Conservation (phyloP, 1,139 yeast species). For the Taphrina sp. region DNA sequence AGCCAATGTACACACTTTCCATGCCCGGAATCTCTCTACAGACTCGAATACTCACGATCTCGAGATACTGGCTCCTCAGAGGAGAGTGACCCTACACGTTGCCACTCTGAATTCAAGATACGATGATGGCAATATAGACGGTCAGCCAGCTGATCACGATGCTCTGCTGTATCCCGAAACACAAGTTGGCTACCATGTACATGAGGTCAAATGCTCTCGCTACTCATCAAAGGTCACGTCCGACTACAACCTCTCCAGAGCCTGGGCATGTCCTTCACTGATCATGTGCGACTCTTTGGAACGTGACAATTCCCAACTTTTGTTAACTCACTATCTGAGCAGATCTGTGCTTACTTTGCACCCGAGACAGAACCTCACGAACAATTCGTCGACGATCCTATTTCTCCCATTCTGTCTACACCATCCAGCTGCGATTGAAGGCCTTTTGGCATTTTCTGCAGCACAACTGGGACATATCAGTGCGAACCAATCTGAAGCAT, state of each 20-base stretch:
- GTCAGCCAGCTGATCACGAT: background rate
- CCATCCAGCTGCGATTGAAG: slow-evolving; percentile 19
- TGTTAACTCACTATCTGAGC: slow-evolving; percentile 15
- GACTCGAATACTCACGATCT: background rate
- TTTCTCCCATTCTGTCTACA: slow-evolving; percentile 17
- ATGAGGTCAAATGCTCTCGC: background rate
- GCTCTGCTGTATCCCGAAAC: background rate
- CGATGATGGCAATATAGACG: too few species aligned
- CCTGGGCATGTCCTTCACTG: background rate
- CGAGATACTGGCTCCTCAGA: background rate
- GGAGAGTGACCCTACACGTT: too few species aligned
- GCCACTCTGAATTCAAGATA: too few species aligned
- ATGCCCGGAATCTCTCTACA: background rate
- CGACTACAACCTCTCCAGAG: background rate
- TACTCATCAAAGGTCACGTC: too few species aligned
- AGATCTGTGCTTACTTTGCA: slow-evolving; percentile 21
- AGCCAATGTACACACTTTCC: too few species aligned
- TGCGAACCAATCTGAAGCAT: slow-evolving; percentile 5
- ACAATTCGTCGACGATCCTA: slow-evolving; percentile 7
- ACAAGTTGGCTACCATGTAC: background rate
- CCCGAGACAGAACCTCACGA: slow-evolving; percentile 9
- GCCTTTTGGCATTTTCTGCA: slow-evolving; percentile 21
- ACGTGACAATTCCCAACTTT: slow-evolving; percentile 9
- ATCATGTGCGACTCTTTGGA: slow-evolving; percentile 3
- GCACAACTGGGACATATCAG: slow-evolving; percentile 14